Percentiles rank a stretch among this genome's conserved stretches.
phyloP scores from a whole-genome alignment of 345 rosid genomes.

The Gynandropsis gynandra region DNA sequence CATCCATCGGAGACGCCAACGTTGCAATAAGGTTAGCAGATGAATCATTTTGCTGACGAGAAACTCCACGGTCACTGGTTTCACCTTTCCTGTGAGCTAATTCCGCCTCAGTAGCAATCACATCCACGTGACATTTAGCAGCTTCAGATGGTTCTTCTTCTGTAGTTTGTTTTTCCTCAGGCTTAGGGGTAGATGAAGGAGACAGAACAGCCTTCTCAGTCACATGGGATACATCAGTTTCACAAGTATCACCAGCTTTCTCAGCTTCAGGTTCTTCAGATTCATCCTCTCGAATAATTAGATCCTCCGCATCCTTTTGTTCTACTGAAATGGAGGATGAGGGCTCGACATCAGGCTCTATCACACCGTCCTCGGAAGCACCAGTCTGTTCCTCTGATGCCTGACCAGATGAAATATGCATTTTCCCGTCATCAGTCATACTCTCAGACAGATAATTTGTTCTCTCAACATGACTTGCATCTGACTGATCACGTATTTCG shows the following conservation, averaged over 20 bases:
- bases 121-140: constrained; percentile 5
- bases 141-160: not conserved
- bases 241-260: not conserved
- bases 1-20: too few relatives aligned
- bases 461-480: constrained; percentile 11
- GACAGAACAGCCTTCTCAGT: not conserved
- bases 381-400: constrained; percentile 17
- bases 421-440: not conserved
- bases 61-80: too few relatives aligned
- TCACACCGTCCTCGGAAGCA: constrained; percentile 19
- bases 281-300: not conserved
- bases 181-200: constrained; percentile 4
- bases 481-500: constrained; percentile 4
- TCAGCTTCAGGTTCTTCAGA: constrained; percentile 5
- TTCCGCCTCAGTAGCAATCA: not conserved
- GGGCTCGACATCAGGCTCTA: constrained; percentile 12
- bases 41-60: too few relatives aligned
- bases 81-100: too few relatives aligned
- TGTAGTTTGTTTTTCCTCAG: not conserved
- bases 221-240: not conserved
- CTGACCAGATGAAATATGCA: constrained; percentile 3
- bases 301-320: constrained; percentile 12
- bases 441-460: constrained; percentile 4
- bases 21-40: too few relatives aligned
- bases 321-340: constrained; percentile 9